Base-by-base conservation (phyloP, 2,329 filamentous ascomycete genomes). In the Curvularia hawaiiensis region DNA sequence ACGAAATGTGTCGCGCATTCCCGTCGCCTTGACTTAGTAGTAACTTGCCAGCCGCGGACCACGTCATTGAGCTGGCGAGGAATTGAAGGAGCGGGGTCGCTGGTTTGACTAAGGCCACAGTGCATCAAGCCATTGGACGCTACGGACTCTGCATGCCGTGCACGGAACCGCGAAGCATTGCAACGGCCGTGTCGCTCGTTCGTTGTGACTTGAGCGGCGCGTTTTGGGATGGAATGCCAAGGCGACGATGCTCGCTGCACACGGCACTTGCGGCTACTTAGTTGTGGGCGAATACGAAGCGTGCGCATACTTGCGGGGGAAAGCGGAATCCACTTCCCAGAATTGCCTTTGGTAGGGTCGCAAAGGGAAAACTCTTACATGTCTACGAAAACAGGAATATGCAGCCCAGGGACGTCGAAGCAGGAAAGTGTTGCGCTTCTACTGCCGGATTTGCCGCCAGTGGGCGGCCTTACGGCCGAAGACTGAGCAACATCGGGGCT, bases 31-130 rank as follows among this genome's bases (percentile, higher is more conserved):
- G 62, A 62, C 61, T 50, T 35, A 33, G 22, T 31, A 55, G 50
- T 38, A 31, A 50, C 40, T 56, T 46, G 62, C 56, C 61, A 62
- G 59, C 52, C 31, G 26, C 46, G 35, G 47, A 20, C 26, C 46
- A 64, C 66, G 66, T 68, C 64, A 68, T 67, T 28, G 28, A 57
- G 7, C 24, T 39, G 11, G 14, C 33, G 47, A 56, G 35, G 54
- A 31, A 40, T 41, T 33, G 26, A 55, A 30, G 38, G 47, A 22
- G 52, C 44, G 35, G 44, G 43, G 43, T 53, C 30, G 35, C 31
- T 31, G 35, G 22, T 47, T 52, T 52, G 47, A 38, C 54, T 22
- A 31, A 45, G 53, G 54, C 45, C 54, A 41, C 45, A 43, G 54
- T 31, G 3, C 12, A 12, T 12, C 31, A 30, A 31, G 31, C 31